Conservation (phyloP, 768 basidiomycete species). For the Rhodosporidiobolus odoratus region DNA sequence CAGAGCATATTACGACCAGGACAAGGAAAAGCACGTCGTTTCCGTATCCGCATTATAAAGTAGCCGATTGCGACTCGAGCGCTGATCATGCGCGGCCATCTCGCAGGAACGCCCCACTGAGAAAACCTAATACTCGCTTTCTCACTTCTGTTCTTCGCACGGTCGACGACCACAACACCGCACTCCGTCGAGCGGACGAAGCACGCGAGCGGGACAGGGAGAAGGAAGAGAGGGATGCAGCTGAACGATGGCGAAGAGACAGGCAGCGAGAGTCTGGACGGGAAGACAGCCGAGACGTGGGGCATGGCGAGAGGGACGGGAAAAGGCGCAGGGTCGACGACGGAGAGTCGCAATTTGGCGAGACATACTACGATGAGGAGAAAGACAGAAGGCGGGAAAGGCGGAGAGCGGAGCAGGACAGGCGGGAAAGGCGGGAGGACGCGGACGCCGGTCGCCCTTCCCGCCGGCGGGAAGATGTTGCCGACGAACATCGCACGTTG, state of each 20-base stretch:
- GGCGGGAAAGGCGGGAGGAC: background rate
- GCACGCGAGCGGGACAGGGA: constrained; percentile 43
- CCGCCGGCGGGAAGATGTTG: constrained; percentile 30
- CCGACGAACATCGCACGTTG: too few species aligned
- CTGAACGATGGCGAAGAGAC: constrained; percentile 41
- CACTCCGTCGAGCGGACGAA: constrained; percentile 53
- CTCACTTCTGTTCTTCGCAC: constrained; percentile 67
- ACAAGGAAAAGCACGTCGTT: constrained; percentile 25
- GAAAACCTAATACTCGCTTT: constrained; percentile 59
- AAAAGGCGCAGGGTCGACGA: constrained; percentile 41
- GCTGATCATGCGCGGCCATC: background rate
- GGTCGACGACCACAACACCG: constrained; percentile 93
- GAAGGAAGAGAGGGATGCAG: constrained; percentile 34
- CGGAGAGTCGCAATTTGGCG: constrained; percentile 38
- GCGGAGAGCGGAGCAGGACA: background rate
- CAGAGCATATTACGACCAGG: constrained; percentile 27
- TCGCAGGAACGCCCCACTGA: constrained; percentile 48
- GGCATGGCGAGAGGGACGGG: constrained; percentile 54
- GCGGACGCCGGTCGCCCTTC: constrained; percentile 34
- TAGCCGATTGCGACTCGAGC: constrained; percentile 52
- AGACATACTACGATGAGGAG: constrained; percentile 38
- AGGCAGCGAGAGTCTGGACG: constrained; percentile 38
- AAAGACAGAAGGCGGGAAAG: constrained; percentile 39
- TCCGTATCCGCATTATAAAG: background rate
- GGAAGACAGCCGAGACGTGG: constrained; percentile 53